Evolutionary conservation across 805 yeast genomes (phyloP).

Genomic region (Clavispora asparagi): DNA sequence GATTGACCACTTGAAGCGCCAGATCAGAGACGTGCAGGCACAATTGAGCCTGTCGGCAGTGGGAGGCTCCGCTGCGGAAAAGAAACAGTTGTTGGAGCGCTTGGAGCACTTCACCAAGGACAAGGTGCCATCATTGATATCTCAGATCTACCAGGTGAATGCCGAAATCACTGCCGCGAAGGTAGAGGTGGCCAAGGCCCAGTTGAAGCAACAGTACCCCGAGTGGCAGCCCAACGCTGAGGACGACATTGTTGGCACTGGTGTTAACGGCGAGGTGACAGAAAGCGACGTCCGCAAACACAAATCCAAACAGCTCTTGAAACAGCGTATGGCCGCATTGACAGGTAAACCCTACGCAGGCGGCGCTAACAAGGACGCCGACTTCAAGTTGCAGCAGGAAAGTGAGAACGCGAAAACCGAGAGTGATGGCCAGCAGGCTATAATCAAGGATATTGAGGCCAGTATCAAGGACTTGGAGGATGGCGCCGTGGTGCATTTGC

Average conservation of each 20-base stretch:
- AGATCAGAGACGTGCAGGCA: constrained; percentile 47
- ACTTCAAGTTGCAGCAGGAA: constrained; percentile 48
- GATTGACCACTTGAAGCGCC: constrained; percentile 59
- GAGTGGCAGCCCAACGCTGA: constrained; percentile 41
- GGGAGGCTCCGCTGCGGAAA: constrained; percentile 39
- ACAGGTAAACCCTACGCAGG: constrained; percentile 65
- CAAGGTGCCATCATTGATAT: constrained; percentile 65
- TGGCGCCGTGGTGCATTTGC: constrained; percentile 40
- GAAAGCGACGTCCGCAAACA: constrained; percentile 80
- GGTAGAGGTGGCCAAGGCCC: constrained; percentile 55
- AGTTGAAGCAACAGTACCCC: constrained; percentile 60
- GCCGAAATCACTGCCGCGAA: constrained; percentile 63
- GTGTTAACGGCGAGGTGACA: constrained; percentile 81
- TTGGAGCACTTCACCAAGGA: constrained; percentile 59
- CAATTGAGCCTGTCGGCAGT: constrained; percentile 22
- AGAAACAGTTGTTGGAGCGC: constrained; percentile 47
- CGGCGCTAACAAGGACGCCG: constrained; percentile 49
- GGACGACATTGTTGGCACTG: constrained; percentile 62
- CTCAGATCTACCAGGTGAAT: constrained; percentile 59
- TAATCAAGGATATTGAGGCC: constrained; percentile 65
- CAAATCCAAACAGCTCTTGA: constrained; percentile 68
- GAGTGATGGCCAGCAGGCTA: constrained; percentile 49
- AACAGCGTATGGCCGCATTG: constrained; percentile 86
- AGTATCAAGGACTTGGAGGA: constrained; percentile 62
- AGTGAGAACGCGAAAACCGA: constrained; percentile 48